phyloP scores from a whole-genome alignment of 2,329 filamentous ascomycete species.

The Fusarium cicatricum region DNA sequence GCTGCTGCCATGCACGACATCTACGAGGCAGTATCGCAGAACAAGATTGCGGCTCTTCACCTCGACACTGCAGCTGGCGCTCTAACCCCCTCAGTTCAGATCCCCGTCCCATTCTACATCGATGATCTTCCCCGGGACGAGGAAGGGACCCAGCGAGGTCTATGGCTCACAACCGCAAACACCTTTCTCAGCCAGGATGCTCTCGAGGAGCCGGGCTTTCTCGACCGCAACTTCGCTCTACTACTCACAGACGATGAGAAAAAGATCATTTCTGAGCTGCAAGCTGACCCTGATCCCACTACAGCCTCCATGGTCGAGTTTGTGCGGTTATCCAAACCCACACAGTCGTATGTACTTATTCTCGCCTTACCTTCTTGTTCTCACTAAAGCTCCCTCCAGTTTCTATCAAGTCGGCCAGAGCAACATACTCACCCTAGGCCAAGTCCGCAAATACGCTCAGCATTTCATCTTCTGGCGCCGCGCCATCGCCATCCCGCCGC shows the following conservation, averaged over 20 bases:
- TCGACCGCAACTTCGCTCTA: conserved; percentile 88
- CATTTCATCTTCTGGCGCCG: conserved; percentile 97
- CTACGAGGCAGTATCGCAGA: conserved; percentile 81
- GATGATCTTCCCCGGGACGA: conserved; percentile 75
- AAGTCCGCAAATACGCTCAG: conserved; percentile 86
- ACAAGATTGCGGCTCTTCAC: conserved; percentile 85
- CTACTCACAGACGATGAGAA: conserved; percentile 85
- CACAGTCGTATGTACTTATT: conserved; percentile 60
- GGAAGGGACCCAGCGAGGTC: conserved; percentile 74
- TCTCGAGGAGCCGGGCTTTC: conserved; percentile 69
- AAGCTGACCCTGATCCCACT: conserved; percentile 78
- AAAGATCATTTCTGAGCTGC: conserved; percentile 75
- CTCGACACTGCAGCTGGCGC: conserved; percentile 70
- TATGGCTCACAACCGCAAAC: conserved; percentile 90
- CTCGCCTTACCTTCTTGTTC: not conserved
- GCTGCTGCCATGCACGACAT: conserved; percentile 85
- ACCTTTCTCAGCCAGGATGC: conserved; percentile 75
- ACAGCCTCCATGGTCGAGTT: conserved; percentile 83
- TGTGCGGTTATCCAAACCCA: conserved; percentile 76
- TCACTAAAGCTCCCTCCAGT: conserved; percentile 39
- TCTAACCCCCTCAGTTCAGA: conserved; percentile 70
- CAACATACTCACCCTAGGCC: conserved; percentile 76
- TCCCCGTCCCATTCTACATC: conserved; percentile 73
- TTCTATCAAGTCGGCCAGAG: conserved; percentile 76
- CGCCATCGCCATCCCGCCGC: conserved; percentile 87